Evolutionary conservation across 192 early-diverging fungal species (phyloP).

Genomic region (Chytriomyces sp.): DNA sequence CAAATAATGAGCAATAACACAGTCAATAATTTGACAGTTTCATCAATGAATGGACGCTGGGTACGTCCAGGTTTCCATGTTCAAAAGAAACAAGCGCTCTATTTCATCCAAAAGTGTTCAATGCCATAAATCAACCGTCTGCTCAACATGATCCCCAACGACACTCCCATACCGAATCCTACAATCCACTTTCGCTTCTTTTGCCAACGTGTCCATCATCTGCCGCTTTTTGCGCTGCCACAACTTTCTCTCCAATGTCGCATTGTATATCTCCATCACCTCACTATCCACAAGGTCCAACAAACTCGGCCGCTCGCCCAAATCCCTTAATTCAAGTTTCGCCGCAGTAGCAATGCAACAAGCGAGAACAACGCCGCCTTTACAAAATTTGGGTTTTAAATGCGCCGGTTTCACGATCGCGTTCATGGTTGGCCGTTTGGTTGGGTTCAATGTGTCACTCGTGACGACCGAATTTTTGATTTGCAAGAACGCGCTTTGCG

Average conservation of each 20-base stretch:
- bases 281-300: conserved; percentile 24
- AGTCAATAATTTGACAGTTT: no score
- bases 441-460: not conserved
- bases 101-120: no score
- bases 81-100: no score
- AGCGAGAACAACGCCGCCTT: conserved; percentile 7
- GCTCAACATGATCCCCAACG: conserved; percentile 19
- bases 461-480: not conserved
- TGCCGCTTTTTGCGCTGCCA: conserved; percentile 11
- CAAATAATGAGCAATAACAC: no score
- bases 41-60: no score
- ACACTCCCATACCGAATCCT: conserved; percentile 6
- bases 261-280: conserved; percentile 7
- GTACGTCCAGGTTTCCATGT: no score
- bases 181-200: conserved; percentile 25
- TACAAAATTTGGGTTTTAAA: not conserved
- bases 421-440: not conserved
- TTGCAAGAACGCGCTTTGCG: not conserved
- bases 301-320: not conserved
- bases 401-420: conserved; percentile 7
- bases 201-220: not conserved
- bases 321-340: conserved; percentile 7
- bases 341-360: conserved; percentile 4
- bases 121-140: conserved; percentile 5
- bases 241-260: conserved; percentile 1